Conservation (phyloP, 441 rosid genomes). For the Omphalea diandra region DNA sequence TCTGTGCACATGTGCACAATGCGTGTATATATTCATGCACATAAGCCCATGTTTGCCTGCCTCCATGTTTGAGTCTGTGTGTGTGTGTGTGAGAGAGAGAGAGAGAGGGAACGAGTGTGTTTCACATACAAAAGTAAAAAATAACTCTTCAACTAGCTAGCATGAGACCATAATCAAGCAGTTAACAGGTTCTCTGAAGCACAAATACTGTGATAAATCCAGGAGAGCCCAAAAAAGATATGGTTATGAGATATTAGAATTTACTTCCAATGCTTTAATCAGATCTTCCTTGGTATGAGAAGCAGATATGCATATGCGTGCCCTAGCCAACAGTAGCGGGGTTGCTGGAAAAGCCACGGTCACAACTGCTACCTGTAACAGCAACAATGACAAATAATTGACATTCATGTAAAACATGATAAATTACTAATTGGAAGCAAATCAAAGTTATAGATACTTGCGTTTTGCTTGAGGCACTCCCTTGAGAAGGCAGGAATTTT, state of each 20-base stretch:
- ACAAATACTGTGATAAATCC: not conserved
- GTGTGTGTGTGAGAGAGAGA: not conserved
- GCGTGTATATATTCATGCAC: not conserved
- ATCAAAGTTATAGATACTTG: constrained; percentile 21
- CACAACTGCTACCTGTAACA: constrained; percentile 70
- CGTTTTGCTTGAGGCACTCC: constrained; percentile 78
- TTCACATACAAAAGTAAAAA: not conserved
- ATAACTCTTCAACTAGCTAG: not conserved
- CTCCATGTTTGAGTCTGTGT: too few relatives aligned
- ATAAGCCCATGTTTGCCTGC: too few relatives aligned
- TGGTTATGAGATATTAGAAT: not conserved
- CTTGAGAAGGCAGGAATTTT: constrained; percentile 91
- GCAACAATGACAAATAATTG: not conserved
- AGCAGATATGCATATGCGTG: constrained; percentile 87
- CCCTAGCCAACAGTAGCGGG: constrained; percentile 84
- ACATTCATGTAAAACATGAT: not conserved
- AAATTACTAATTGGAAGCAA: not conserved
- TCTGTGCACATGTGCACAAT: not conserved
- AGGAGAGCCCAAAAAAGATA: too few relatives aligned
- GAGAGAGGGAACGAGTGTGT: not conserved
- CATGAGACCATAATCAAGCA: not conserved
- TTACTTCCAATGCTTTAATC: constrained; percentile 70
- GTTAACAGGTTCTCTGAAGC: not conserved
- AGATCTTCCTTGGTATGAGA: constrained; percentile 83
- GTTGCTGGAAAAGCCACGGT: constrained; percentile 85